These are phyloP conservation scores for Melampsora larici-populina DNA, from an alignment of 1,284 basidiomycete species.

Conservation along the genomic window DNA sequence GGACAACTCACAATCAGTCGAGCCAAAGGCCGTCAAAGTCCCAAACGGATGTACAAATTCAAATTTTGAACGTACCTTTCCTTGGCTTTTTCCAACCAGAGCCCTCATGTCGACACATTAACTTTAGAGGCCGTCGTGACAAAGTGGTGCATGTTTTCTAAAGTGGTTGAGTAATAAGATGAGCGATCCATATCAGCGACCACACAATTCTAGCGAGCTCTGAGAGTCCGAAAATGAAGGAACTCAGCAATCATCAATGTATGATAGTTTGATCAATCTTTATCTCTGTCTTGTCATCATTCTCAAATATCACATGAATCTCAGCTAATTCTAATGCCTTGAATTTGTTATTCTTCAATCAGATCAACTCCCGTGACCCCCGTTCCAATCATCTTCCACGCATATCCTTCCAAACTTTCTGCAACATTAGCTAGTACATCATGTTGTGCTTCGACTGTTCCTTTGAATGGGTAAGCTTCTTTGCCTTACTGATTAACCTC, in stretches of 20 bases:
- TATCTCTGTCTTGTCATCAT: conserved; percentile 60
- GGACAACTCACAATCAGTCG: conserved; percentile 72
- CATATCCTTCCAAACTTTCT: conserved; percentile 97
- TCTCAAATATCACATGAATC: conserved; percentile 42
- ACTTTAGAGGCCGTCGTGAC: conserved; percentile 71
- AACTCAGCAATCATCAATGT: conserved; percentile 85
- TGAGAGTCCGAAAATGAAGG: not conserved
- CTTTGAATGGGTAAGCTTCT: not conserved
- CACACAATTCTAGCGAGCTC: too few species aligned
- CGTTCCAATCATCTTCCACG: conserved; percentile 67
- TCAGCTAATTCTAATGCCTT: conserved; percentile 74
- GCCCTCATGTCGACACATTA: conserved; percentile 62
- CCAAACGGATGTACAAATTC: conserved; percentile 75
- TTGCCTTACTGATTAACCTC: not conserved
- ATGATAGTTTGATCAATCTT: conserved; percentile 87
- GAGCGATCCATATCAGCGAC: too few species aligned
- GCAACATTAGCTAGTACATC: conserved; percentile 74
- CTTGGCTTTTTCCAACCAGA: conserved; percentile 72
- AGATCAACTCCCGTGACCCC: conserved; percentile 59
- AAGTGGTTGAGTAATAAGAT: too few species aligned
- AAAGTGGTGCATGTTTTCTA: conserved; percentile 96
- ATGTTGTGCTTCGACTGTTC: conserved; percentile 9
- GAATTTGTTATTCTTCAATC: conserved; percentile 81
- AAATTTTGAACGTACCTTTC: conserved; percentile 83
- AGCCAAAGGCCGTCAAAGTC: conserved; percentile 78